These are phyloP conservation scores for Pueraria montana DNA, from an alignment of 306 rosid species.

Conservation along the genomic window DNA sequence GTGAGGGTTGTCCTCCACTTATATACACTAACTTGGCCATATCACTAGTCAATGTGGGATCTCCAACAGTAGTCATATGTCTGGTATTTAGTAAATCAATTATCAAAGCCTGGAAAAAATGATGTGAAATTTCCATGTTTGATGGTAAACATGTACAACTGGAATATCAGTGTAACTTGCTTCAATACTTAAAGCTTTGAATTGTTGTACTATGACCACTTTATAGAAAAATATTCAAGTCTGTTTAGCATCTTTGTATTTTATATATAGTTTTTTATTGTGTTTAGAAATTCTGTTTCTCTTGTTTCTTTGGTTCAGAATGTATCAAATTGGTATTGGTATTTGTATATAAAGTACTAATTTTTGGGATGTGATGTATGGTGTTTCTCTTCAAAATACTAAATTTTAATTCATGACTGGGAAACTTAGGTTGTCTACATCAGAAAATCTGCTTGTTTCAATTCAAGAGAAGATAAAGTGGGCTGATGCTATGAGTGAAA, in stretches of 20 bases:
- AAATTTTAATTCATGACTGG: constrained; percentile 39
- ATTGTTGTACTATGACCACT: constrained; percentile 8
- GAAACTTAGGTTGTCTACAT: constrained; percentile 79
- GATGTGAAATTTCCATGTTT: constrained; percentile 4
- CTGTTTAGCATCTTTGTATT: constrained; percentile 30
- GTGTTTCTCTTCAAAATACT: constrained; percentile 34
- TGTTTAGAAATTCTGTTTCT: neutral
- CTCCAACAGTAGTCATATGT: no score
- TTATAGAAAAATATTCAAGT: neutral
- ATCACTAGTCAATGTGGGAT: no score
- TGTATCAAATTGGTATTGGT: constrained; percentile 25
- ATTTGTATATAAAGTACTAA: neutral
- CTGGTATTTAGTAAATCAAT: constrained; percentile 27
- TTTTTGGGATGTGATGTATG: constrained; percentile 26
- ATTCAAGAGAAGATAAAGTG: constrained; percentile 97
- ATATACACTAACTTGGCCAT: no score
- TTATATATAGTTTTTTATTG: neutral
- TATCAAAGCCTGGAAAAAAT: neutral
- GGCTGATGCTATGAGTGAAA: constrained; percentile 90
- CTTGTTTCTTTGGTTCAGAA: neutral
- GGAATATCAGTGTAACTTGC: constrained; percentile 1
- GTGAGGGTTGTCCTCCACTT: no score
- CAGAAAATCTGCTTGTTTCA: constrained; percentile 81
- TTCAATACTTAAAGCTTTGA: neutral
- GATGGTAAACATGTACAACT: neutral